phyloP scores from a whole-genome alignment of 2,329 filamentous ascomycete genomes.

The Aspergillus sp. region DNA sequence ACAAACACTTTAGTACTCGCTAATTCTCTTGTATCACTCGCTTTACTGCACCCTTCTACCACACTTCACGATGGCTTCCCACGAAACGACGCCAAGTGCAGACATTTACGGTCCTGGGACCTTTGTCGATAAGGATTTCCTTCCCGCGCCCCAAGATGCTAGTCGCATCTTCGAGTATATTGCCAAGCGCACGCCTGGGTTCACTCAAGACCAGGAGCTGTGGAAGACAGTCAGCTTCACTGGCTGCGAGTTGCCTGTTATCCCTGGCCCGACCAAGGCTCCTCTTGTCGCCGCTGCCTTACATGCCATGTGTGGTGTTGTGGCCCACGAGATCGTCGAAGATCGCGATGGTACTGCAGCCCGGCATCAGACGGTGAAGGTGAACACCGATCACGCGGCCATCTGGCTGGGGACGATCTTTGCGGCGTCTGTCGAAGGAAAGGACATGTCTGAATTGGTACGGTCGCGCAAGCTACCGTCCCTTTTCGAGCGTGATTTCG shows the following conservation, averaged over 20 bases:
- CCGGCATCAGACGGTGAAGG: neutral
- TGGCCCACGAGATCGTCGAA: neutral
- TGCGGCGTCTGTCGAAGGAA: neutral
- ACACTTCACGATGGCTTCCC: neutral
- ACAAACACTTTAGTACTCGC: too few species aligned
- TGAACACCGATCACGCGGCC: neutral
- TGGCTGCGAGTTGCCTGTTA: neutral
- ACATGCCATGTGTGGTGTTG: conserved; percentile 1
- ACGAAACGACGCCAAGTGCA: neutral
- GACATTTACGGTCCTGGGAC: conserved; percentile 2
- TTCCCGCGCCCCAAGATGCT: neutral
- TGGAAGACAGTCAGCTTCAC: neutral
- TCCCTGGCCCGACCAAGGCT: neutral
- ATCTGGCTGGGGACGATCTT: conserved; percentile 1
- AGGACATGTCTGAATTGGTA: neutral
- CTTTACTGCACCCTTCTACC: too few species aligned
- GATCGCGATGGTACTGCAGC: neutral
- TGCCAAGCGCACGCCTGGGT: neutral
- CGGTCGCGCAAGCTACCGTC: neutral
- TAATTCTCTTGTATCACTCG: too few species aligned
- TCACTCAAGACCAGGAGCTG: neutral
- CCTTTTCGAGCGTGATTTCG: neutral
- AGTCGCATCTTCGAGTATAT: neutral
- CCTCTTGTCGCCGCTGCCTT: neutral
- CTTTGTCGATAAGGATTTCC: neutral